phyloP scores from a whole-genome alignment of 1,284 basidiomycete species.

The Phylloboletellus chloephorus region DNA sequence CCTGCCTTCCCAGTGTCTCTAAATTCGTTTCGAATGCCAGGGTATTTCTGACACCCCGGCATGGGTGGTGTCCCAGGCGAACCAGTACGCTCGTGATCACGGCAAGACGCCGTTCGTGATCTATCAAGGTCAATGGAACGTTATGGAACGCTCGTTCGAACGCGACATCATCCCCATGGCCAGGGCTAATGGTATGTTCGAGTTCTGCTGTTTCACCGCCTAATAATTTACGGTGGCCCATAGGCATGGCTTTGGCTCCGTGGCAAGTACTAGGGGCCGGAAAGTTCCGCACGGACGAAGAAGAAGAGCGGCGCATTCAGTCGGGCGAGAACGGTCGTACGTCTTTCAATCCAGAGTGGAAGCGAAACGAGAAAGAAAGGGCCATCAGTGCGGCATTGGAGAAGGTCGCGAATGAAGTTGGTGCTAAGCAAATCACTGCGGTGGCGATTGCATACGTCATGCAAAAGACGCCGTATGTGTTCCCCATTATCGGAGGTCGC shows the following conservation, averaged over 20 bases:
- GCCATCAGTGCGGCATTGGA: slow-evolving; percentile 27
- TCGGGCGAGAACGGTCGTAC: slow-evolving; percentile 30
- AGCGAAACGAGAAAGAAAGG: slow-evolving; percentile 28
- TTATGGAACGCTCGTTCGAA: slow-evolving; percentile 48
- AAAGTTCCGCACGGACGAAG: slow-evolving; percentile 33
- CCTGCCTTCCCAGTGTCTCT: background rate
- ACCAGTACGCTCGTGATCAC: slow-evolving; percentile 46
- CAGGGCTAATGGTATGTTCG: slow-evolving; percentile 33
- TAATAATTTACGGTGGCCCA: background rate
- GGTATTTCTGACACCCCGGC: slow-evolving; percentile 46
- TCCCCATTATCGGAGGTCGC: slow-evolving; percentile 47
- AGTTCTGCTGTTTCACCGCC: background rate
- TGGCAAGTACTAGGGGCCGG: slow-evolving; percentile 38
- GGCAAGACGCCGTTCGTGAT: slow-evolving; percentile 50
- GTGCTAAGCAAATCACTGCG: slow-evolving; percentile 30
- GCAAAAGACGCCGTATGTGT: slow-evolving; percentile 45
- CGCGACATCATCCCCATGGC: slow-evolving; percentile 60
- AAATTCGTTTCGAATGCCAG: slow-evolving; percentile 14
- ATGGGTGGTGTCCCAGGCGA: slow-evolving; percentile 50
- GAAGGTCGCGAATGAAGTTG: slow-evolving; percentile 38
- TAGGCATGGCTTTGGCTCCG: slow-evolving; percentile 38
- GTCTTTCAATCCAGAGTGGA: slow-evolving; percentile 20
- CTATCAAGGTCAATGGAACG: slow-evolving; percentile 53
- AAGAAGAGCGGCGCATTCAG: slow-evolving; percentile 27
- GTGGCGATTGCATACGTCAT: slow-evolving; percentile 45